Evolutionary conservation across 345 rosid species (phyloP), one percentile per base, ranked within the genome.

Genomic region (Ailanthus altissimus): DNA sequence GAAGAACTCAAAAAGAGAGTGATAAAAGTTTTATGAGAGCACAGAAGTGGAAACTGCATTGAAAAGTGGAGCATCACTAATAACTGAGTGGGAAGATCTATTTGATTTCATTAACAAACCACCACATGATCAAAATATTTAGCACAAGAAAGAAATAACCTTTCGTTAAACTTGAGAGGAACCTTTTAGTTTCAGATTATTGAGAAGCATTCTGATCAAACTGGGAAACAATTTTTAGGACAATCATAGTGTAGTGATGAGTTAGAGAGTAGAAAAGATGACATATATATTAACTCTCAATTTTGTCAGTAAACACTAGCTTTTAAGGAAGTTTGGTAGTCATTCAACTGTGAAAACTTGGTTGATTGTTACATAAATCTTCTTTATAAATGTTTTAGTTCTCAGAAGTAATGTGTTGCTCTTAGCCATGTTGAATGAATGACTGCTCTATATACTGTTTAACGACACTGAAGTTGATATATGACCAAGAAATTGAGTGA

Each of bases 291-390:
- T 32, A 32, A 32, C 38, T 32, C 38, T 1, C n/a, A n/a, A n/a
- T n/a, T n/a, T 32, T 32, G 38, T n/a, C 38, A 32, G 38, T 36
- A 47, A 47, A 16, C n/a, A 47, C 70, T 16, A 56, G 21, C 60
- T 49, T 23, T 23, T 38, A 21, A 46, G 4, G 18, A 43, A 59
- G 57, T 14, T 73, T 73, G n/a, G 20, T 8, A 73, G 40, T 26
- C 63, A 18, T 59, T 59, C 57, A 73, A 45, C 28, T 49, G 32
- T n/a, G 8, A 21, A 11, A 2, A 64, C 47, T 53, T 53, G 32
- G 56, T 67, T 63, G 57, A 63, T 74, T n/a, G 50, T 36, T 32
- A 13, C 70, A 61, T 74, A 61, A n/a, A 45, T 25, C 67, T n/a
- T 36, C 40, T 50, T 64, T 53, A 14, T 38, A 8, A 25, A 65